Conservation (phyloP, 2,329 filamentous ascomycete genomes). For the Fonsecaea nubica region DNA sequence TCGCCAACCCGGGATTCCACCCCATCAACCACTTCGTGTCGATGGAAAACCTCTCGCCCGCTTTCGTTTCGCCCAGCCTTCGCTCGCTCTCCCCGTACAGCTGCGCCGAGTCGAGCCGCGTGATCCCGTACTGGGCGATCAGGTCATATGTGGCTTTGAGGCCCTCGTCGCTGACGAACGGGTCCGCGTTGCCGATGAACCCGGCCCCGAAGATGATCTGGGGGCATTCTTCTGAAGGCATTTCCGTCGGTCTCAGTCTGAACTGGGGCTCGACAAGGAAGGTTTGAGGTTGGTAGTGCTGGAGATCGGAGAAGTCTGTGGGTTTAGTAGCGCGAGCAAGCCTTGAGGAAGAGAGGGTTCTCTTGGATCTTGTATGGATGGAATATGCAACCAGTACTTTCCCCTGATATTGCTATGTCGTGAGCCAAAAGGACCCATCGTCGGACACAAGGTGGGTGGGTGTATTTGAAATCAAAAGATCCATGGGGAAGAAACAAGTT, state of each 20-base stretch:
- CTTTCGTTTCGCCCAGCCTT: conserved; percentile 49
- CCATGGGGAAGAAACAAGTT: too few species aligned
- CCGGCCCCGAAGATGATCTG: conserved; percentile 29
- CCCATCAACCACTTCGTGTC: conserved; percentile 55
- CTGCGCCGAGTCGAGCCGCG: conserved; percentile 36
- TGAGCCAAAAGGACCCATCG: too few species aligned
- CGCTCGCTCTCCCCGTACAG: conserved; percentile 52
- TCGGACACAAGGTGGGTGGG: too few species aligned
- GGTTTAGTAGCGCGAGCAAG: too few species aligned
- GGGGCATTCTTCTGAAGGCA: conserved; percentile 20
- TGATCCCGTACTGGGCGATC: conserved; percentile 23
- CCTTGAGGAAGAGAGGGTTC: too few species aligned
- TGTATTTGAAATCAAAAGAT: too few species aligned
- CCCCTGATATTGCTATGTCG: too few species aligned
- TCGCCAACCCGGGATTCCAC: conserved; percentile 37
- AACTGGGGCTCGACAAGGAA: too few species aligned
- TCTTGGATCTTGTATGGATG: too few species aligned
- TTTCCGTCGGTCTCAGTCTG: not conserved
- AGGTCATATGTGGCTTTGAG: conserved; percentile 24
- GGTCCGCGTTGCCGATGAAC: conserved; percentile 21
- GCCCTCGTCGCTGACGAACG: conserved; percentile 12
- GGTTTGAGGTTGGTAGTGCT: too few species aligned
- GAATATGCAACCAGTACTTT: too few species aligned
- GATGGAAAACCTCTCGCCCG: conserved; percentile 52
- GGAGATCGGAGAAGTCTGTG: too few species aligned